phyloP scores from a whole-genome alignment of 805 yeast species.

The Pichia phayaonensis region DNA sequence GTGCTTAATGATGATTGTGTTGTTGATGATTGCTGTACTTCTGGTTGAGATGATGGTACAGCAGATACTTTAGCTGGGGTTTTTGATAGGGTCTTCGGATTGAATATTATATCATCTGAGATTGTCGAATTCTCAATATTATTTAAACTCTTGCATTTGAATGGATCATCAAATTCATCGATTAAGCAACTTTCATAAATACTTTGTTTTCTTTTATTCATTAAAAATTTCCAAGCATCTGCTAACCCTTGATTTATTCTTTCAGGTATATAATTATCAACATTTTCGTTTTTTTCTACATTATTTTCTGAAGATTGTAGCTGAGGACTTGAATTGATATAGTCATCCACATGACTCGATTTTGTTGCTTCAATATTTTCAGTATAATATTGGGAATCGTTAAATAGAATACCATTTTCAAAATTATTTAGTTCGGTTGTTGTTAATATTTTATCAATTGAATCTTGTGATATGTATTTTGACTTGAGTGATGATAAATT shows the following conservation, averaged over 20 bases:
- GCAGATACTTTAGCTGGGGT: conserved; percentile 1
- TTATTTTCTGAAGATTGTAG: background rate
- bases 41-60: background rate
- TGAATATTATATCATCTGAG: background rate
- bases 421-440: conserved; percentile 30
- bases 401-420: conserved; percentile 27
- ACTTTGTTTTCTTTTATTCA: conserved; percentile 41
- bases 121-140: background rate
- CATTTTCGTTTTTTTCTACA: background rate
- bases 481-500: conserved; percentile 18
- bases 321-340: conserved; percentile 3
- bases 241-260: conserved; percentile 12
- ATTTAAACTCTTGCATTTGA: background rate
- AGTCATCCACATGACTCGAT: conserved; percentile 13
- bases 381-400: conserved; percentile 15
- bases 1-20: background rate
- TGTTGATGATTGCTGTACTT: background rate
- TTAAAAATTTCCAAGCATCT: conserved; percentile 39
- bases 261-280: conserved; percentile 9
- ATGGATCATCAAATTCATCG: conserved; percentile 25
- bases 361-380: conserved; percentile 7
- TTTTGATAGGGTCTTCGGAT: background rate
- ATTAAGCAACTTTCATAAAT: conserved; percentile 42
- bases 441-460: conserved; percentile 18
- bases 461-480: conserved; percentile 25